Percentiles rank a stretch among this genome's conserved stretches.
phyloP scores from a whole-genome alignment of 2,329 filamentous ascomycete genomes.

The Ceratocystis ficicola region DNA sequence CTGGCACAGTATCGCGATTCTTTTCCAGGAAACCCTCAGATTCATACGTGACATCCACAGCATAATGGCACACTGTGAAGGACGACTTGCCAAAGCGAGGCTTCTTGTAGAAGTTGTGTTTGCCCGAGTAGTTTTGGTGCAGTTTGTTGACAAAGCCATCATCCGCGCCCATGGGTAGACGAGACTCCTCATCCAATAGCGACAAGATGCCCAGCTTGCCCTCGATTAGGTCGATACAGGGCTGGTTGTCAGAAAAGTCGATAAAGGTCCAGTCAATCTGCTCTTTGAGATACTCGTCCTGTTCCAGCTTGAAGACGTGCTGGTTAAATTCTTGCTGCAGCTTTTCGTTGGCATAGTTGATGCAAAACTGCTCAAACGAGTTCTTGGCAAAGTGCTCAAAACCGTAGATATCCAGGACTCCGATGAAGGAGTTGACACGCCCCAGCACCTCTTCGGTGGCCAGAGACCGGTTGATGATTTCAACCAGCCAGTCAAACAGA shows the following conservation, averaged over 20 bases:
- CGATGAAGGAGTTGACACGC: slow-evolving; percentile 81
- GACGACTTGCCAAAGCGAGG: slow-evolving; percentile 93
- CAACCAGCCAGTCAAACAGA: slow-evolving; percentile 97
- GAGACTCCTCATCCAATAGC: slow-evolving; percentile 88
- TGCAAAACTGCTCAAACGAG: slow-evolving; percentile 99
- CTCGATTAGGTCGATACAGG: slow-evolving; percentile 96
- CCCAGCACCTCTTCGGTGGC: slow-evolving; percentile 78
- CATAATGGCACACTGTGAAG: slow-evolving; percentile 98
- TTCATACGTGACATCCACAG: slow-evolving; percentile 94
- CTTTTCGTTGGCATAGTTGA: slow-evolving; percentile 99
- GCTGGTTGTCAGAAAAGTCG: slow-evolving; percentile 98
- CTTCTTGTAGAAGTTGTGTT: slow-evolving; percentile 97
- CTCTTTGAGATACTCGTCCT: slow-evolving; percentile 92
- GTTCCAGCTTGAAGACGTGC: slow-evolving; percentile 97
- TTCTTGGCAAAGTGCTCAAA: slow-evolving; percentile 99
- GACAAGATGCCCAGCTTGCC: slow-evolving; percentile 89
- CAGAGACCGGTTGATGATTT: slow-evolving; percentile 82
- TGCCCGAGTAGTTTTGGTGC: slow-evolving; percentile 84
- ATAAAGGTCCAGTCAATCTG: slow-evolving; percentile 99
- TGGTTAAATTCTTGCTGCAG: slow-evolving; percentile 98
- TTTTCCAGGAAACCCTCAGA: slow-evolving; percentile 99
- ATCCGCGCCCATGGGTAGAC: slow-evolving; percentile 92
- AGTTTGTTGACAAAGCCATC: slow-evolving; percentile 95
- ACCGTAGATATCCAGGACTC: slow-evolving; percentile 97
- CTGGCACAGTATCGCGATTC: slow-evolving; percentile 95